Conservation (phyloP, 2,329 filamentous ascomycete species). For the Cyphellophora attinorum region DNA sequence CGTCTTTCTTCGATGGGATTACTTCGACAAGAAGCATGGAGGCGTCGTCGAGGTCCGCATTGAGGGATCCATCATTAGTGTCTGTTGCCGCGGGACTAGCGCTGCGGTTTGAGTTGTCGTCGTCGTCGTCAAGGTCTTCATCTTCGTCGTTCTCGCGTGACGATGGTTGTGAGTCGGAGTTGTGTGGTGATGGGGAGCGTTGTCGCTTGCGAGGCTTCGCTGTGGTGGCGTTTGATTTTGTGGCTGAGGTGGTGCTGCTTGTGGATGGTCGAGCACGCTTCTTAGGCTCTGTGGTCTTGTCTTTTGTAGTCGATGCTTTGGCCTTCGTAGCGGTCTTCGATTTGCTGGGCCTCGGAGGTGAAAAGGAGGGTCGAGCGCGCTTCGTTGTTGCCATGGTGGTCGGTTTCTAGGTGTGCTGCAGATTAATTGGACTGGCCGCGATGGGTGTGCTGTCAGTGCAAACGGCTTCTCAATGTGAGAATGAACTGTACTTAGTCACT, state of each 20-base stretch:
- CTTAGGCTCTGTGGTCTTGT: neutral
- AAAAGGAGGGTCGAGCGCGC: slow-evolving; percentile 32
- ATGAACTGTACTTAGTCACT: too few species aligned
- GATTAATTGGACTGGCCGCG: too few species aligned
- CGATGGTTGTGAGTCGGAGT: neutral
- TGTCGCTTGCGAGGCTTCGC: neutral
- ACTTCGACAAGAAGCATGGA: slow-evolving; percentile 31
- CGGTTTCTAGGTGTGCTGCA: too few species aligned
- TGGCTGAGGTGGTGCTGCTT: neutral
- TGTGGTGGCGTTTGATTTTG: neutral
- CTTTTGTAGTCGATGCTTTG: slow-evolving; percentile 1
- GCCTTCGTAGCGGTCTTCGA: slow-evolving; percentile 4
- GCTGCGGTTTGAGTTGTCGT: neutral
- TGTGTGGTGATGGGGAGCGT: neutral
- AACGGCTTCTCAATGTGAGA: too few species aligned
- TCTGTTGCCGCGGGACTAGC: neutral
- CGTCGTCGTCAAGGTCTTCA: neutral
- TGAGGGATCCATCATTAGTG: slow-evolving; percentile 14
- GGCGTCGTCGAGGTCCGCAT: slow-evolving; percentile 24
- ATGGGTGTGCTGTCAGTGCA: too few species aligned
- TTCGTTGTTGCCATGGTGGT: slow-evolving; percentile 20
- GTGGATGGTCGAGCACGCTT: neutral
- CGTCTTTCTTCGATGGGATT: slow-evolving; percentile 2
- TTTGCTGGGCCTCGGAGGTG: slow-evolving; percentile 27
- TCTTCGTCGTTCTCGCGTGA: neutral